Evolutionary conservation across 2,329 filamentous ascomycete species (phyloP).

Genomic region (Scedosporium boydii): DNA sequence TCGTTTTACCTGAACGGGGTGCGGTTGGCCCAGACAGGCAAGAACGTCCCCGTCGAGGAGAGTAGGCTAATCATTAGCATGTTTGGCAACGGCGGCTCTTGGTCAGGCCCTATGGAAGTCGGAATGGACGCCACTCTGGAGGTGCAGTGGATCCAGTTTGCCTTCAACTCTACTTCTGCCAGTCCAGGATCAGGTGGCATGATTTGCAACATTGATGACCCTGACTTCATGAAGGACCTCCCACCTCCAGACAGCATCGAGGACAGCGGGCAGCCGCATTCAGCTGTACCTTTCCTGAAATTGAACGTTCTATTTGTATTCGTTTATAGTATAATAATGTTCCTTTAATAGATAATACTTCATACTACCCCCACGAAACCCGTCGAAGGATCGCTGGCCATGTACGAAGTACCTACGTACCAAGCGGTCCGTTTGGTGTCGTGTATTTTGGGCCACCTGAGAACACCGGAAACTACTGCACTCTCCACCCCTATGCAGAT

Average conservation of each 20-base stretch:
- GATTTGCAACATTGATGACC: neutral
- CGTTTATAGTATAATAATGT: neutral
- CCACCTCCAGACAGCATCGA: neutral
- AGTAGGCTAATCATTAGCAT: conserved; percentile 47
- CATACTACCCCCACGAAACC: neutral
- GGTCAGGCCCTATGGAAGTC: conserved; percentile 49
- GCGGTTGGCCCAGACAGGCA: conserved; percentile 40
- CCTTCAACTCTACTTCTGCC: conserved; percentile 31
- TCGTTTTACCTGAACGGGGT: conserved; percentile 47
- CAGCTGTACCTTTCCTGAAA: neutral
- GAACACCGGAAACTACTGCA: no score
- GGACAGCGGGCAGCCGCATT: neutral
- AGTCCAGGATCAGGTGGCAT: neutral
- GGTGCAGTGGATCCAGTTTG: conserved; percentile 54
- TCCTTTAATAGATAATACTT: neutral
- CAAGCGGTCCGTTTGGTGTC: no score
- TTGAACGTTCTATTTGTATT: neutral
- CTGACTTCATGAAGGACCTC: neutral
- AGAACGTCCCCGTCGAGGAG: conserved; percentile 44
- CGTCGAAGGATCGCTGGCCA: neutral
- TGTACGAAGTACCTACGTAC: no score
- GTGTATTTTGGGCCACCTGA: no score
- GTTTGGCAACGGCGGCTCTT: conserved; percentile 51
- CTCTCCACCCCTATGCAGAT: no score
- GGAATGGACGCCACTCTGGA: conserved; percentile 43